Evolutionary conservation across 1,284 basidiomycete genomes (phyloP), one percentile per base, ranked within the genome.

Genomic region (Entoloma clypeatum): DNA sequence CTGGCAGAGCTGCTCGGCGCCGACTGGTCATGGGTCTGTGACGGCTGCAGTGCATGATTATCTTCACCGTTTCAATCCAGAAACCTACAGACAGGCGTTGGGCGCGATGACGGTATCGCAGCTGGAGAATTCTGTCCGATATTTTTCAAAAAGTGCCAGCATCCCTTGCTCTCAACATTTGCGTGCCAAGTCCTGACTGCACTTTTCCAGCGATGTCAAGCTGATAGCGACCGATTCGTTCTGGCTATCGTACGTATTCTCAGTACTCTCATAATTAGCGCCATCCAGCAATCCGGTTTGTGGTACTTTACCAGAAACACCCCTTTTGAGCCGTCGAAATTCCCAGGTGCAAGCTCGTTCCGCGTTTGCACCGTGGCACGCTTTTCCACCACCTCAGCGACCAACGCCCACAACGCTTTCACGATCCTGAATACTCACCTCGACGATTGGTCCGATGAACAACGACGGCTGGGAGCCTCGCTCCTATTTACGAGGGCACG

Each of bases 121-220:
- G 68, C 63, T 1, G 81, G 81, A 26, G 81, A 84, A 56, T 82
- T 77, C 58, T 74, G 71, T 46, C 77, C 81, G 0, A 74, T 84
- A 43, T 84, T 82, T 58, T 85, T 68, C 59, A 72, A 76, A 49
- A 72, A 63, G 69, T 75, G 24, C 30, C 3, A 18, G 17, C 25
- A 18, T 10, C 18, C 10, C 10, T 16, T 3, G 47, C 14, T 67
- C 45, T 3, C 10, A 4, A 39, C 5, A 25, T 9, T 35, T n/a
- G 9, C 22, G 29, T 16, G 17, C 1, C 21, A 28, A 13, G 6
- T 28, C 39, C 16, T 38, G 5, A 10, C 2, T 34, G 18, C 26
- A 18, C n/a, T 24, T 1, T 13, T 34, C 19, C 29, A 73, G 68
- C 39, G 61, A 65, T 1, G 54, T 77, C 21, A 56, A 58, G 4